Conservation (phyloP, 257 asterid genomes). For the Plectranthus barbatus region DNA sequence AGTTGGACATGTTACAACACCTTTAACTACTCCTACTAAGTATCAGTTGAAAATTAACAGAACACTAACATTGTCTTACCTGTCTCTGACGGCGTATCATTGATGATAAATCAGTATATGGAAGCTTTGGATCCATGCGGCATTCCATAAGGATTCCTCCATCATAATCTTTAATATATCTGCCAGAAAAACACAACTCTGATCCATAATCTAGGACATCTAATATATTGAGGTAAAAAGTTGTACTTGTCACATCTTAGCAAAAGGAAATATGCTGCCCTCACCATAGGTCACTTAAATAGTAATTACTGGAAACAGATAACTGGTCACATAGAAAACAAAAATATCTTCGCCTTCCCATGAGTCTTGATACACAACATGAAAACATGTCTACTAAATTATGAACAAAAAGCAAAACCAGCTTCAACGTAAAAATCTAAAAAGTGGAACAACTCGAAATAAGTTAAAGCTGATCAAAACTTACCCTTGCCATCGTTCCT, state of each 20-base stretch:
- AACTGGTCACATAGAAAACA: not conserved
- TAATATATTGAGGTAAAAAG: not conserved
- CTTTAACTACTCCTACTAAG: conserved; percentile 6
- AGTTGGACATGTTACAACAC: conserved; percentile 1
- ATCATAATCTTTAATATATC: conserved; percentile 92
- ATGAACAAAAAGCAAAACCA: not conserved
- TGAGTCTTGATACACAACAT: not conserved
- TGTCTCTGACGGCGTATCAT: conserved; percentile 97
- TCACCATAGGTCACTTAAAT: not conserved
- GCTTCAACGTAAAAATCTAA: not conserved
- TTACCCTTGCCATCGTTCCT: conserved; percentile 97
- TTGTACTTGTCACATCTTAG: not conserved
- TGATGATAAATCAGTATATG: conserved; percentile 90
- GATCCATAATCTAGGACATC: conserved; percentile 8
- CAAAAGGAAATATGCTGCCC: not conserved
- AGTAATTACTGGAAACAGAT: not conserved
- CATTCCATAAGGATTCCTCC: conserved; percentile 99
- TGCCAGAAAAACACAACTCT: conserved; percentile 20
- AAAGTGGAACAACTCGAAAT: conserved; percentile 10
- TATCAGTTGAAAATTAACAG: conserved; percentile 1
- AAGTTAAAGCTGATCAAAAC: conserved; percentile 15
- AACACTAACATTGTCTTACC: conserved; percentile 29
- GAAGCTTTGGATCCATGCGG: conserved; percentile 93
- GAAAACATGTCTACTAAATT: not conserved
- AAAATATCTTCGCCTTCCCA: not conserved